Evolutionary conservation across 805 yeast genomes (phyloP), one percentile per base, ranked within the genome.

Genomic region (Blastobotrys peoriensis): DNA sequence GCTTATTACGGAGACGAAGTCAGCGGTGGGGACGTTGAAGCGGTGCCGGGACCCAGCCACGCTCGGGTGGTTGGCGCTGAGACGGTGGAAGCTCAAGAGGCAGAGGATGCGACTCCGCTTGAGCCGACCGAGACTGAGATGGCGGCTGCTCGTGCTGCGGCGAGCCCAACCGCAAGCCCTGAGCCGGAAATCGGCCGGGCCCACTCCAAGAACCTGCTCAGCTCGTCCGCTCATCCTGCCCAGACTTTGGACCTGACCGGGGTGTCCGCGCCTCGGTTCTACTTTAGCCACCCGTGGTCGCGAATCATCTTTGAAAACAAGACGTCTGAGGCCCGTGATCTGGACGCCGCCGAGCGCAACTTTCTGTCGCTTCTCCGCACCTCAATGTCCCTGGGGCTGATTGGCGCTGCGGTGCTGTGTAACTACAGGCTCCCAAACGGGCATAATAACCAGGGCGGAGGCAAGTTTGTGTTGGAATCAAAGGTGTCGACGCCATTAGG

Each of bases 251-350:
- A 33, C 15, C 38, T 41, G 2, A n/a, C 22, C 18, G 34, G 21
- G 2, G 33, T 41, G 18, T 33, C 38, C 15, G 33, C 38, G 10
- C 18, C 10, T 8, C 30, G 30, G 15, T 33, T 41, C 16, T 59
- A 54, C 47, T 56, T 57, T 46, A 19, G 48, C 5, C 30, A 47
- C 38, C 57, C 62, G 8, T 9, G 37, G 16, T 21, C 52, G 10
- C 51, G 45, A 10, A 39, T 61, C 9, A n/a, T 38, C 6, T 52
- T 59, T 40, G 58, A 54, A 15, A 62, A 62, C 45, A 30, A 41
- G 10, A 53, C 56, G 6, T 48, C 64, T 4, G 61, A 62, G 46
- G 64, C 65, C 5, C 52, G 66, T 25, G 66, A 62, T 46, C 43
- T 59, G 39, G 52, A 53, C 19, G 63, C 60, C 6, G 47, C 47